These are phyloP conservation scores for Parathielavia appendiculata DNA, from an alignment of 495 filamentous ascomycete species.

Conservation along the genomic window DNA sequence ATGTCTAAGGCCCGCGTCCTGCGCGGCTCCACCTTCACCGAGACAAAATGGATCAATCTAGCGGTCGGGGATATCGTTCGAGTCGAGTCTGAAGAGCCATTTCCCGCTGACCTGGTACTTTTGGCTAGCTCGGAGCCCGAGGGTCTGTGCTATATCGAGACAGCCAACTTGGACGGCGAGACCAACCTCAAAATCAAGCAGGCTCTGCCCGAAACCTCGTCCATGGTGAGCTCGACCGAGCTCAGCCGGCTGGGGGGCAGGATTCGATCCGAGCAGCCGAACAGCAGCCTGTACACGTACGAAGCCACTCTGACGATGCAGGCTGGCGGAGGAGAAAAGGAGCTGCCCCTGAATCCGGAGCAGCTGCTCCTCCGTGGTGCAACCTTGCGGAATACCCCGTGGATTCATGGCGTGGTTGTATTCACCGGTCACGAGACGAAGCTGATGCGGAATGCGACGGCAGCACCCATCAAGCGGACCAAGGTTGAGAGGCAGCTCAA, in stretches of 20 bases:
- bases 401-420: conserved; percentile 94
- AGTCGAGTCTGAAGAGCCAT: conserved; percentile 92
- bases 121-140: conserved; percentile 95
- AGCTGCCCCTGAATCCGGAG: conserved; percentile 67
- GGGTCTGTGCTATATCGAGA: conserved; percentile 98
- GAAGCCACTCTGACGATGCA: conserved; percentile 94
- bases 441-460: conserved; percentile 97
- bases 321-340: conserved; percentile 91
- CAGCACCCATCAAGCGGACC: conserved; percentile 94
- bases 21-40: conserved; percentile 76
- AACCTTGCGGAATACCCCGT: conserved; percentile 92
- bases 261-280: conserved; percentile 91
- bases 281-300: conserved; percentile 97
- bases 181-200: conserved; percentile 99
- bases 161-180: conserved; percentile 95
- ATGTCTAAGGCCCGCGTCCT: conserved; percentile 80
- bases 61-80: conserved; percentile 90
- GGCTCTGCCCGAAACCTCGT: conserved; percentile 86
- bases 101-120: conserved; percentile 89
- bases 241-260: conserved; percentile 81
- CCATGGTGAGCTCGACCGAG: conserved; percentile 80
- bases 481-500: conserved; percentile 92
- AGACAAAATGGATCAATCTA: conserved; percentile 90
- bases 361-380: conserved; percentile 81
- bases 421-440: conserved; percentile 99